Evolutionary conservation across 257 asterid genomes (phyloP).

Genomic region (Linderniella brevidens): DNA sequence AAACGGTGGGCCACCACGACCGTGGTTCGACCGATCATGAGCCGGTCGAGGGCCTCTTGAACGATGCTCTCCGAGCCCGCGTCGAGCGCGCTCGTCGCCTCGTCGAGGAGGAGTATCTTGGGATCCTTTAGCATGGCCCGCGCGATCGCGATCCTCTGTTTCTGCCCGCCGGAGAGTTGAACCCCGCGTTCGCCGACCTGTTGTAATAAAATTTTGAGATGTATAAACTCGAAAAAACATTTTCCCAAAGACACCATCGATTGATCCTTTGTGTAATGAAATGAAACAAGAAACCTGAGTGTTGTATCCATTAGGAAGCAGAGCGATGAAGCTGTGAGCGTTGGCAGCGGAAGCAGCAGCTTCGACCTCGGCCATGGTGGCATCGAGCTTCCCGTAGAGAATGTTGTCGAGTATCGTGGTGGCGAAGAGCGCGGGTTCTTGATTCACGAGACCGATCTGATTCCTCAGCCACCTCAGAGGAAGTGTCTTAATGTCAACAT

Average conservation of each 20-base stretch:
- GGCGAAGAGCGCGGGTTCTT: slow-evolving; percentile 98
- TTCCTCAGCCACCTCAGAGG: slow-evolving; percentile 83
- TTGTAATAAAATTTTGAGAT: neutral
- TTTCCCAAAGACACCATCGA: neutral
- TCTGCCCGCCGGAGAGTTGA: slow-evolving; percentile 29
- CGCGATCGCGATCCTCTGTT: slow-evolving; percentile 52
- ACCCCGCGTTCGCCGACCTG: slow-evolving; percentile 89
- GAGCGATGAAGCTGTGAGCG: slow-evolving; percentile 80
- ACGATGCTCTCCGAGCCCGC: slow-evolving; percentile 87
- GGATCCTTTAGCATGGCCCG: slow-evolving; percentile 54
- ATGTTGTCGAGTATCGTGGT: slow-evolving; percentile 92
- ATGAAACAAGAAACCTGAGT: slow-evolving; percentile 46
- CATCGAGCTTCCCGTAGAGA: slow-evolving; percentile 85
- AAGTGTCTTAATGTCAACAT: slow-evolving; percentile 66
- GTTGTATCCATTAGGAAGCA: slow-evolving; percentile 86
- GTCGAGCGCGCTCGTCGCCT: slow-evolving; percentile 82
- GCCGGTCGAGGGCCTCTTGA: slow-evolving; percentile 87
- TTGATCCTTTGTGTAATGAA: neutral
- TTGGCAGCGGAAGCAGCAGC: slow-evolving; percentile 90
- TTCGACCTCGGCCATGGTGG: slow-evolving; percentile 83
- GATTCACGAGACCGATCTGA: slow-evolving; percentile 94
- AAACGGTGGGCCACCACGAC: slow-evolving; percentile 93
- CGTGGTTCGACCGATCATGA: slow-evolving; percentile 23
- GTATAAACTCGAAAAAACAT: neutral
- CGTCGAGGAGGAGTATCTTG: slow-evolving; percentile 46